Evolutionary conservation across 2,329 filamentous ascomycete genomes (phyloP).

Genomic region (Aspergillus floridensis): DNA sequence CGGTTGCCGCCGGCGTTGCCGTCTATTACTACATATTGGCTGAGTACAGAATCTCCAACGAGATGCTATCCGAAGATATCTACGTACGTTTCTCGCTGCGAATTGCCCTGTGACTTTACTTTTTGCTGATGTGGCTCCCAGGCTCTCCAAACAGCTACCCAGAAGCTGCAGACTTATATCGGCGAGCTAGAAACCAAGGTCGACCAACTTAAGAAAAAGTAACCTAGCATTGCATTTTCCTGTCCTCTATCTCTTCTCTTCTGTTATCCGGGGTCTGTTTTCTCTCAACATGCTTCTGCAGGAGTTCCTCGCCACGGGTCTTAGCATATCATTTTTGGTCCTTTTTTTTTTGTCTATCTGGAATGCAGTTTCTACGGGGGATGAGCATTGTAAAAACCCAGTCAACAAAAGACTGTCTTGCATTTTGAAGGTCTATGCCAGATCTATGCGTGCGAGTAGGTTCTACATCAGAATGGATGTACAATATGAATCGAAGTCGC

Average conservation of each 20-base stretch:
- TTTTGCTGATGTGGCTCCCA: slow-evolving; percentile 36
- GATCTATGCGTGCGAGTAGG: background rate
- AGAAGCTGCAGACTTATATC: slow-evolving; percentile 81
- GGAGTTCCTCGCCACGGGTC: background rate
- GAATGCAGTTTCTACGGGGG: background rate
- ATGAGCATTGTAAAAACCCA: background rate
- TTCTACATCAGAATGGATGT: background rate
- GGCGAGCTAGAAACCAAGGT: slow-evolving; percentile 78
- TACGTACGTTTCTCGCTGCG: slow-evolving; percentile 65
- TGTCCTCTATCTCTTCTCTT: slow-evolving; percentile 11
- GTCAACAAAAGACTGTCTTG: background rate
- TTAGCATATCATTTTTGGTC: background rate
- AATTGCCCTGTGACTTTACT: background rate
- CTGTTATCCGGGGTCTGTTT: background rate
- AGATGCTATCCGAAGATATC: slow-evolving; percentile 91
- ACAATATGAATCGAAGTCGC: background rate
- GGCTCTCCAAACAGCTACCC: slow-evolving; percentile 84
- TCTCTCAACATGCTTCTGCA: background rate
- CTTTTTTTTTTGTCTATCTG: background rate
- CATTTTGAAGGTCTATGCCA: background rate
- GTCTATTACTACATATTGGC: slow-evolving; percentile 92
- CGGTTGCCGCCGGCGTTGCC: slow-evolving; percentile 71
- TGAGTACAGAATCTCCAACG: slow-evolving; percentile 91
- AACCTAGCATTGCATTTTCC: background rate
- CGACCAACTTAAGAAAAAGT: slow-evolving; percentile 67